Base-by-base conservation (phyloP, 306 rosid species). In the Crotalaria pallida region DNA sequence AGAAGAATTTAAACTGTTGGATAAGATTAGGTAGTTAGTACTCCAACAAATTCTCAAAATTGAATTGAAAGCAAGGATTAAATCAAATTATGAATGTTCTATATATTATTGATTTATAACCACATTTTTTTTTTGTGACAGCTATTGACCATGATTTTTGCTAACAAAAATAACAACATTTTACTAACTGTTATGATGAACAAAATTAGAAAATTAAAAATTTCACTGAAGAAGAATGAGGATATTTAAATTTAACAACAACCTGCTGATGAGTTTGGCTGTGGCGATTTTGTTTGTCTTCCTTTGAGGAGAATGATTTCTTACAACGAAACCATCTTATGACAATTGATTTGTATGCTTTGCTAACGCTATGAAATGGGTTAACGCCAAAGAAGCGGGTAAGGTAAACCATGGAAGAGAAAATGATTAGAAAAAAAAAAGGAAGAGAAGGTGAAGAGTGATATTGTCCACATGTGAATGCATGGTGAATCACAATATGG, bases 321-420 rank as follows among this genome's bases (percentile, higher is more conserved):
- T 52, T 75, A 16, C 48, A 56, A 13, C 64, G 58, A 56, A 68
- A 67, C 87, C 88, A 79, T 79, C 52, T 85, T 23, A 24, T 79
- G 80, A 86, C 3, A 12, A 88, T 22, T 21, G 86, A 67, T 87
- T 76, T 85, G 84, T 49, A 79, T 18, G 77, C 17, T 74, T 68
- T 84, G 61, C 56, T 55, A 55, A 83, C 71, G 43, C 44, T 56
- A 33, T 66, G 69, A 43, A 80, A 17, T 79, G 84, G 72, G 79
- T 72, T 47, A 40, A 26, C 53, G 77, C 69, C 50, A 34, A 50
- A 31, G 43, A 68, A 40, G 12, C 80, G 76, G 56, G 73, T 52
- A 66, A 56, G 43, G 34, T 29, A 71, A 81, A 86, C 88, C 93
- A 81, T 83, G 81, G 74, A 79, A 55, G 62, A 58, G 69, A 48